phyloP scores from a whole-genome alignment of 2,329 filamentous ascomycete genomes.

The Niveomyces coronatus region DNA sequence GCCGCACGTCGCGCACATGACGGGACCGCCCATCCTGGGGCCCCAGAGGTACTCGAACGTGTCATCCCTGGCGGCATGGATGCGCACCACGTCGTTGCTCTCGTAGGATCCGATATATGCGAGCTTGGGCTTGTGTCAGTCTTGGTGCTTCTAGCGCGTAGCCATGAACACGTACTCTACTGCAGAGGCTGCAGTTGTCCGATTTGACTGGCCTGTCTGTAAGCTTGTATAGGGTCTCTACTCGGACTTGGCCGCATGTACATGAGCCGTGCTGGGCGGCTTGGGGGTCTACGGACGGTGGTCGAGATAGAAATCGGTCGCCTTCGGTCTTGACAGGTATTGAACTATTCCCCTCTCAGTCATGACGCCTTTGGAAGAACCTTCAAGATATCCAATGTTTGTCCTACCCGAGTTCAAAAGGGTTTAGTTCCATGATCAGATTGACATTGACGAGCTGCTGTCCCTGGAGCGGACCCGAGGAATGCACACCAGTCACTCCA shows the following conservation, averaged over 20 bases:
- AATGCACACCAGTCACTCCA: slow-evolving; percentile 16
- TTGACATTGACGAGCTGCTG: slow-evolving; percentile 17
- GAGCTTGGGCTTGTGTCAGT: slow-evolving; percentile 13
- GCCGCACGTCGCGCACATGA: slow-evolving; percentile 20
- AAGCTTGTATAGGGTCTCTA: slow-evolving; percentile 19
- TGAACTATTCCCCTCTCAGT: neutral
- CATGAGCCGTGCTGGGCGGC: slow-evolving; percentile 16
- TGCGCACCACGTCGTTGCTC: slow-evolving; percentile 17
- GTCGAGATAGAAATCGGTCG: neutral
- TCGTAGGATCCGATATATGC: slow-evolving; percentile 21
- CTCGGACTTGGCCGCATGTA: slow-evolving; percentile 17
- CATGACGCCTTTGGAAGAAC: neutral
- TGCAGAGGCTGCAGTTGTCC: slow-evolving; percentile 26
- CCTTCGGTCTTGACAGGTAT: neutral
- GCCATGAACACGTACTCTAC: slow-evolving; percentile 18
- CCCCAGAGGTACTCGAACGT: slow-evolving; percentile 17
- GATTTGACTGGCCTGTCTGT: slow-evolving; percentile 30
- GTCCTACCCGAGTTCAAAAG: slow-evolving; percentile 16
- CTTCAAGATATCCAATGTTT: too few relatives aligned
- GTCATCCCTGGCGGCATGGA: slow-evolving; percentile 18
- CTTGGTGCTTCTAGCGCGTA: too few relatives aligned
- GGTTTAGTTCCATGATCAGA: slow-evolving; percentile 15
- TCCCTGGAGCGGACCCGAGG: slow-evolving; percentile 13
- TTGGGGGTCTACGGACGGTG: neutral
- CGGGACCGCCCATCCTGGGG: slow-evolving; percentile 13